Base-by-base conservation (phyloP, 2,329 filamentous ascomycete species). In the Cladosporium oxysporum region DNA sequence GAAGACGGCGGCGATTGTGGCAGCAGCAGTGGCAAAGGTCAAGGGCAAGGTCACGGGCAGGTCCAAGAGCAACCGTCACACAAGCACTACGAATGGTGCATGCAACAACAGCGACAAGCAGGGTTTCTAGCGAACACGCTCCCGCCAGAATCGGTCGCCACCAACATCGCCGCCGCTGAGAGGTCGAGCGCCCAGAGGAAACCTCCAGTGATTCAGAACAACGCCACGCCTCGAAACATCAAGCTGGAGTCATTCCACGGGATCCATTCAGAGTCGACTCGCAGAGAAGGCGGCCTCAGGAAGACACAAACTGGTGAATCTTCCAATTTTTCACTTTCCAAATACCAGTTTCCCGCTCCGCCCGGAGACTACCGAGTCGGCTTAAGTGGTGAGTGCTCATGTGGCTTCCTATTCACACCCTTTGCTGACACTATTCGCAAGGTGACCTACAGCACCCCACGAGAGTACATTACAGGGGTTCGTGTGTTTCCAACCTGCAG, bases 311-410 rank as follows among this genome's bases (percentile, higher is more conserved):
- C 26, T 31, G 47, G 18, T 21, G 64, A 57, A 10, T 62, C 67
- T 11, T 74, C 73, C 31, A 71, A 67, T 11, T 70, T 66, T 33
- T 71, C 72, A 23, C 65, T 75, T 2, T 74, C 73, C 41, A 70
- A 70, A 23, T 72, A 72, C 58, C 71, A 73, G 37, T 76, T 75
- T 65, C 74, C 74, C 35, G 65, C 69, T 21, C 71, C 73, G 33
- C 72, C 74, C 41, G 69, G 69, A n/a, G 66, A 73, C 41, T 68
- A 69, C 62, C 72, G 72, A 72, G 63, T 68, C 47, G 71, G 70
- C 41, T 70, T 71, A 8, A 70, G 71, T 61, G 73, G 74, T 75
- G 67, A 70, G 72, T 66, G 31, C 16, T 57, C 33, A 23, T 35
- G 14, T 31, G 18, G 57, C 26, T 28, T 57, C 37, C 23, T 28